Evolutionary conservation across 805 yeast species (phyloP), one percentile per base, ranked within the genome.

Genomic region (Kregervanrija pseudodelftensis): DNA sequence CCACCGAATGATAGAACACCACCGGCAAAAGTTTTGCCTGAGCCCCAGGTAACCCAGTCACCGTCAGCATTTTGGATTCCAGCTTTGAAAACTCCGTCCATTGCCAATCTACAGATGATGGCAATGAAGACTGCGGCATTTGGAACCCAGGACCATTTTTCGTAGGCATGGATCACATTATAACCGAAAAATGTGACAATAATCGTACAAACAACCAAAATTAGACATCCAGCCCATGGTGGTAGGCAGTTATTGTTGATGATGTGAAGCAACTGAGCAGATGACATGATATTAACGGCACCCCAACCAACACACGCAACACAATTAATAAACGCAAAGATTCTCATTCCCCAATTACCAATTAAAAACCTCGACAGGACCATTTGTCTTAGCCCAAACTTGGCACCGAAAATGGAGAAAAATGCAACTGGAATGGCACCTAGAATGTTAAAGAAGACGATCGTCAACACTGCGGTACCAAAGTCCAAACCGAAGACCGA

Each of bases 231-330:
- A 34, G 88, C 96, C 93, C 95, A 85, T 34, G 91, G 85, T 36
- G 97, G 96, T 53, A 83, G 69, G 41, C 68, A 65, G 35, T 68
- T 69, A 49, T 64, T 68, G 69, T 87, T 87, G 49, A 90, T 82
- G 59, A 84, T 78, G 66, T 82, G 80, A 48, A 89, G 70, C 51
- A 89, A 68, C 64, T 87, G 93, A 17, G 96, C 95, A 33, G 93
- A 80, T 30, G 89, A 84, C 77, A 89, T 85, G 49, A 85, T 86
- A 66, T 90, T 90, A 40, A 88, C 91, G 9, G 95, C 87, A 65
- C 93, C 85, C 97, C 97, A 90, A 56, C 97, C 96, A 45, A 89
- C 78, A 75, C 95, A 86, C 28, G 95, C 90, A 50, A 90, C 64
- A 57, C 80, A 76, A 60, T 89, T 88, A 61, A 90, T 71, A 39